These are phyloP conservation scores for Phylloporus sp. DNA, from an alignment of 768 basidiomycete genomes.

Conservation along the genomic window DNA sequence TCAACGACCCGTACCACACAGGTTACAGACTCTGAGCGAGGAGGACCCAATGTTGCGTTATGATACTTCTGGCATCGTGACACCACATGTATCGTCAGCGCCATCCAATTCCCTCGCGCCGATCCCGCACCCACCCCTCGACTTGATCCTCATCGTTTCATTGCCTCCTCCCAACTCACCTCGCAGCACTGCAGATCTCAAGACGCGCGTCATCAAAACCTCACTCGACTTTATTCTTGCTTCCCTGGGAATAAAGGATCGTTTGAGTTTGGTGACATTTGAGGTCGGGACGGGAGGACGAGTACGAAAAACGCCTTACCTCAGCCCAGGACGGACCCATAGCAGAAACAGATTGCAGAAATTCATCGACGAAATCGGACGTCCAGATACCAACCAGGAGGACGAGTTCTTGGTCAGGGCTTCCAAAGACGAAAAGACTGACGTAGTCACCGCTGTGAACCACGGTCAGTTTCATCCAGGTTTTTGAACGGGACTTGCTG, in stretches of 20 bases:
- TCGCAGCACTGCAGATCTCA: slow-evolving; percentile 78
- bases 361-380: slow-evolving; percentile 71
- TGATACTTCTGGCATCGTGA: slow-evolving; percentile 53
- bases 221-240: slow-evolving; percentile 84
- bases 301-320: slow-evolving; percentile 92
- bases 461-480: slow-evolving; percentile 50
- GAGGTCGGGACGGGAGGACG: slow-evolving; percentile 79
- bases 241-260: slow-evolving; percentile 69
- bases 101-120: slow-evolving; percentile 79
- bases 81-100: slow-evolving; percentile 67
- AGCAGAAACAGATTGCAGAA: slow-evolving; percentile 66
- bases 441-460: slow-evolving; percentile 98
- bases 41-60: slow-evolving; percentile 62
- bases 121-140: slow-evolving; percentile 80
- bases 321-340: slow-evolving; percentile 62
- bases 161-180: slow-evolving; percentile 68
- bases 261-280: slow-evolving; percentile 88
- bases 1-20: slow-evolving; percentile 35
- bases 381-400: slow-evolving; percentile 40
- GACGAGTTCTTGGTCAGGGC: slow-evolving; percentile 65
- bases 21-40: slow-evolving; percentile 64
- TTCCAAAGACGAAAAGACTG: slow-evolving; percentile 88
- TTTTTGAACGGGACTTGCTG: neutral
- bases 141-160: slow-evolving; percentile 89
- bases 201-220: slow-evolving; percentile 81